A percentile compares a stretch with the other conserved stretches of the same genome.
phyloP scores from a whole-genome alignment of 2,329 filamentous ascomycete genomes.

The Huntiella savannae region DNA sequence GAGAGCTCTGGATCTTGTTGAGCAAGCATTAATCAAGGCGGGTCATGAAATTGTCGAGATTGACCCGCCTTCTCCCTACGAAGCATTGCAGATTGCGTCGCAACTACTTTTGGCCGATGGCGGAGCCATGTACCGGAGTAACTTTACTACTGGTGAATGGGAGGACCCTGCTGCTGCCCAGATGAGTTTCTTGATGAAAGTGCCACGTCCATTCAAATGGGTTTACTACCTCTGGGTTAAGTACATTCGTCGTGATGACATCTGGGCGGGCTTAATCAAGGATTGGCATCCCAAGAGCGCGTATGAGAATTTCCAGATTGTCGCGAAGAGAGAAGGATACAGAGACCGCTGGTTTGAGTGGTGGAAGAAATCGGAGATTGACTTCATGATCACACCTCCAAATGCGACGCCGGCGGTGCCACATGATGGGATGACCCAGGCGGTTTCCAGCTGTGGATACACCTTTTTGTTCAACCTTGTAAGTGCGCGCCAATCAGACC shows the following conservation, averaged over 20 bases:
- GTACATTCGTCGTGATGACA: conserved; percentile 53
- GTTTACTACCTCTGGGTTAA: conserved; percentile 82
- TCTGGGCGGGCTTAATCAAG: conserved; percentile 62
- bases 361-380: conserved; percentile 56
- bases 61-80: conserved; percentile 50
- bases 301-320: conserved; percentile 66
- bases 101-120: conserved; percentile 74
- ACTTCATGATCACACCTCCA: conserved; percentile 65
- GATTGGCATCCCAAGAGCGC: conserved; percentile 57
- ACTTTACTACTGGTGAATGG: conserved; percentile 58
- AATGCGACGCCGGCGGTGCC: conserved; percentile 83
- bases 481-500: conserved; percentile 17
- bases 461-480: conserved; percentile 85
- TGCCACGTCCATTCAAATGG: conserved; percentile 59
- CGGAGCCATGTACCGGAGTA: conserved; percentile 57
- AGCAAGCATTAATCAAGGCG: conserved; percentile 44
- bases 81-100: conserved; percentile 56
- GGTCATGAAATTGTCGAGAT: conserved; percentile 56
- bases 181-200: conserved; percentile 52
- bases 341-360: conserved; percentile 64
- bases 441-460: conserved; percentile 73
- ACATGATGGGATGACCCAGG: conserved; percentile 70
- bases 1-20: conserved; percentile 54
- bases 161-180: conserved; percentile 61
- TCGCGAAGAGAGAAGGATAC: conserved; percentile 57